phyloP scores from a whole-genome alignment of 352 stramenopile species.

The Phytophthora palmivora region DNA sequence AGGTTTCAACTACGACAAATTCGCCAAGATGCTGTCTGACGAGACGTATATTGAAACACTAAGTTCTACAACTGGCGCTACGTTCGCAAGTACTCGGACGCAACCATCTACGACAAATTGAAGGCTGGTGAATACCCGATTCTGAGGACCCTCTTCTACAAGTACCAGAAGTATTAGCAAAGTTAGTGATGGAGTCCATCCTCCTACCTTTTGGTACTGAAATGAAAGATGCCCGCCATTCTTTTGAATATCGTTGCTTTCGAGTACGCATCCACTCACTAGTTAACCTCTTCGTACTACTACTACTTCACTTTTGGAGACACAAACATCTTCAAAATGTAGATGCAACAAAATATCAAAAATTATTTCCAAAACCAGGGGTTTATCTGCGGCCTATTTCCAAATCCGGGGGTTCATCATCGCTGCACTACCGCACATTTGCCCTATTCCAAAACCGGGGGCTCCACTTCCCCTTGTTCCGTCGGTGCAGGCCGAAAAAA shows the following conservation, averaged over 20 bases:
- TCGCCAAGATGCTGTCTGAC: background rate
- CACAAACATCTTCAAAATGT: too few relatives aligned
- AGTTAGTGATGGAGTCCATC: too few relatives aligned
- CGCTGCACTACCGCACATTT: conserved; percentile 6
- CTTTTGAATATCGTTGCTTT: too few relatives aligned
- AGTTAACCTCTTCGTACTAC: too few relatives aligned
- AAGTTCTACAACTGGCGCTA: background rate
- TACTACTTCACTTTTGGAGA: too few relatives aligned
- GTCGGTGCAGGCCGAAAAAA: conserved; percentile 21
- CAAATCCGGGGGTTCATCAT: background rate
- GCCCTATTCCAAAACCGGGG: too few relatives aligned
- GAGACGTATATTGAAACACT: background rate
- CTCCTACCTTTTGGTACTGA: too few relatives aligned
- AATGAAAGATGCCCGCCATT: too few relatives aligned
- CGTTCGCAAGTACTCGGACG: background rate
- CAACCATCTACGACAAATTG: background rate
- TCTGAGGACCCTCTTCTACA: background rate
- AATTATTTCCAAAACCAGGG: too few relatives aligned
- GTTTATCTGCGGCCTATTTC: too few relatives aligned
- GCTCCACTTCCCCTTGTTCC: background rate
- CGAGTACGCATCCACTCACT: too few relatives aligned
- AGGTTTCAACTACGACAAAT: background rate
- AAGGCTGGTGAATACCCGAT: background rate
- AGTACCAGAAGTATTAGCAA: background rate
- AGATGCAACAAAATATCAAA: too few relatives aligned